Conservation (phyloP, 2,329 filamentous ascomycete genomes). For the Beauveria sp. region DNA sequence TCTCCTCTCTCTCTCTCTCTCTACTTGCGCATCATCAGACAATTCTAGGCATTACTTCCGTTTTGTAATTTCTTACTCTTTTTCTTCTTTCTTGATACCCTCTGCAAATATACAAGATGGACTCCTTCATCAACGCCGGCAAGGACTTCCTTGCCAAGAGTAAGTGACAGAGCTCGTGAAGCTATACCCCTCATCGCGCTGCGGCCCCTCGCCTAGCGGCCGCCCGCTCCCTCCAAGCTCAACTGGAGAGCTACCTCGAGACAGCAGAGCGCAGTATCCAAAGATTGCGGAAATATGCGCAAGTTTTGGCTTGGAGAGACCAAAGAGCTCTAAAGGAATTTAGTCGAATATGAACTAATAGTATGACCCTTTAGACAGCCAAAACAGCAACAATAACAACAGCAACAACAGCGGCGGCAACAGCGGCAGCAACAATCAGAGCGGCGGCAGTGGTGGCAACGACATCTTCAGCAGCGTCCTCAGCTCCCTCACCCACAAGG, state of each 20-base stretch:
- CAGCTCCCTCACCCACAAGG: conserved; percentile 40
- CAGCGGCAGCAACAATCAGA: conserved; percentile 22
- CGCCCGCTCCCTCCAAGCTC: not conserved
- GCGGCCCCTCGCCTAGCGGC: conserved; percentile 4
- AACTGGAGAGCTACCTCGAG: not conserved
- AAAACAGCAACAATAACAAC: not conserved
- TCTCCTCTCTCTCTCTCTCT: not conserved
- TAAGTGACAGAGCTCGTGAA: not conserved
- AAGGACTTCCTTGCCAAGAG: conserved; percentile 26
- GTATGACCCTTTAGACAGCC: not conserved
- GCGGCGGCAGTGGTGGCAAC: conserved; percentile 29
- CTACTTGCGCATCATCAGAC: not conserved
- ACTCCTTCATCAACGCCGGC: conserved; percentile 30
- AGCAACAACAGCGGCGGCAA: not conserved
- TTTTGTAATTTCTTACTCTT: not conserved
- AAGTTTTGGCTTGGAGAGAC: too few relatives aligned
- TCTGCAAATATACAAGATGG: conserved; percentile 21
- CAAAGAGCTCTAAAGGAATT: not conserved
- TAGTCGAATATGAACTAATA: not conserved
- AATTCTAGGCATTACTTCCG: not conserved
- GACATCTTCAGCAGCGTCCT: conserved; percentile 44
- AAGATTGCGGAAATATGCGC: not conserved
- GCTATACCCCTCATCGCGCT: conserved; percentile 4
- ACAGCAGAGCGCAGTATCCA: not conserved
- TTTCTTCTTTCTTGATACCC: not conserved